phyloP scores from a whole-genome alignment of 352 stramenopile genomes.

The Peronospora tabacina region DNA sequence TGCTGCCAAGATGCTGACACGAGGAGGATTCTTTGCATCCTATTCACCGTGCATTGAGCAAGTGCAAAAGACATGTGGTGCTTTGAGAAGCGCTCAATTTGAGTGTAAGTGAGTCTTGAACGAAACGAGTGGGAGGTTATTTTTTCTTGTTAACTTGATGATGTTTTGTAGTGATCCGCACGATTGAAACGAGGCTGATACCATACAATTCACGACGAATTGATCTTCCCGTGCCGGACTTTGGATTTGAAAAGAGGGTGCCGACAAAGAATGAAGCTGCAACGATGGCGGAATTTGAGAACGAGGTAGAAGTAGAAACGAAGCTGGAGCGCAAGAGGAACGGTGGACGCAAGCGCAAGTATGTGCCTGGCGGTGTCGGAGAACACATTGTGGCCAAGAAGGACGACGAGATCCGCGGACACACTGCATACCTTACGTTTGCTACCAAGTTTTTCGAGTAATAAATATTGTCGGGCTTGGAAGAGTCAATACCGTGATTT shows the following conservation, averaged over 20 bases:
- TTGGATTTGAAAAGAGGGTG: slow-evolving; percentile 41
- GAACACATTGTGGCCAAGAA: slow-evolving; percentile 76
- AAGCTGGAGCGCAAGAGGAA: slow-evolving; percentile 28
- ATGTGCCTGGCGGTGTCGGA: slow-evolving; percentile 41
- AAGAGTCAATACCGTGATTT: background rate
- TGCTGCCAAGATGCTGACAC: slow-evolving; percentile 89
- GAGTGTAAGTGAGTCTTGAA: slow-evolving; percentile 42
- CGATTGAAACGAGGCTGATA: slow-evolving; percentile 91
- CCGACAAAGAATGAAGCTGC: slow-evolving; percentile 14
- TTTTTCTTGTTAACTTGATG: slow-evolving; percentile 6
- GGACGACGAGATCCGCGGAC: slow-evolving; percentile 77
- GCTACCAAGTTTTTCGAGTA: slow-evolving; percentile 75
- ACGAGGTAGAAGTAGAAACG: slow-evolving; percentile 17
- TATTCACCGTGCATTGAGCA: slow-evolving; percentile 99
- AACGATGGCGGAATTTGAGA: background rate
- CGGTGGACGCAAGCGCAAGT: slow-evolving; percentile 43
- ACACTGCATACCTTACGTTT: slow-evolving; percentile 84
- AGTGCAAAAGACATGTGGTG: slow-evolving; percentile 88
- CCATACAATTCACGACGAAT: slow-evolving; percentile 64
- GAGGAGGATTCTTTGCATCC: slow-evolving; percentile 88
- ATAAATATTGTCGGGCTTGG: background rate
- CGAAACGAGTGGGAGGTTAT: background rate
- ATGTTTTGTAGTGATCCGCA: slow-evolving; percentile 55
- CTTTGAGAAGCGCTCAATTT: slow-evolving; percentile 68
- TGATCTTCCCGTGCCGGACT: slow-evolving; percentile 61